These are phyloP conservation scores for Clohesyomyces aquaticus DNA, from an alignment of 495 filamentous ascomycete genomes.

Conservation along the genomic window DNA sequence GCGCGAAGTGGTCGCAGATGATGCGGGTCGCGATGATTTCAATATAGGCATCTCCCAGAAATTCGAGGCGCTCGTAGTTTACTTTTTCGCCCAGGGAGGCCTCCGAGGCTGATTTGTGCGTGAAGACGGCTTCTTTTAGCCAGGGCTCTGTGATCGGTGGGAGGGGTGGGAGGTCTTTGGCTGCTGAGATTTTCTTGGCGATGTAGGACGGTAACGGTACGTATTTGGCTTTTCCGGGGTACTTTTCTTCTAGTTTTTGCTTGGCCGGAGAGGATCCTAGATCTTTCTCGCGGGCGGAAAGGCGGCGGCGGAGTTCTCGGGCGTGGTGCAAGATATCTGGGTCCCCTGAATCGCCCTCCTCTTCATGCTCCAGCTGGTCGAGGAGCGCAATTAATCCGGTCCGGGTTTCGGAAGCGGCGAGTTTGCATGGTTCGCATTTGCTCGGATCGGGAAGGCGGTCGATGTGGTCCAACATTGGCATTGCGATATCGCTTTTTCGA, in stretches of 20 bases:
- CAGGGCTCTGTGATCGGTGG: conserved; percentile 61
- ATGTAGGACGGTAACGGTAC: conserved; percentile 22
- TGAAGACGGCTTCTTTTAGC: conserved; percentile 68
- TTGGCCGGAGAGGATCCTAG: background rate
- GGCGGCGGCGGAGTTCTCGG: conserved; percentile 8
- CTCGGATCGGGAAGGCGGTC: conserved; percentile 14
- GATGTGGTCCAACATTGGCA: conserved; percentile 5
- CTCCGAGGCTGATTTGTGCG: conserved; percentile 50
- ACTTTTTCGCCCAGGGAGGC: background rate
- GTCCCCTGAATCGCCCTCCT: conserved; percentile 9
- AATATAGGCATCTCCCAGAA: conserved; percentile 50
- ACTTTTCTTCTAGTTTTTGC: conserved; percentile 21
- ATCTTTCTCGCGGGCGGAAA: conserved; percentile 11
- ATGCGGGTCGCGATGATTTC: conserved; percentile 45
- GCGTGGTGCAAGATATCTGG: conserved; percentile 29
- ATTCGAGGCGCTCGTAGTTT: conserved; percentile 47
- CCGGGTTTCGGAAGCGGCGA: conserved; percentile 22
- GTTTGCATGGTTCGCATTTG: conserved; percentile 21
- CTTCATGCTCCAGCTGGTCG: conserved; percentile 22
- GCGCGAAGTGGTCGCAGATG: conserved; percentile 43
- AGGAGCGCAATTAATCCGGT: conserved; percentile 25
- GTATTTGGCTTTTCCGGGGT: background rate
- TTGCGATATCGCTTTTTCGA: background rate
- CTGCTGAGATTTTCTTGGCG: conserved; percentile 3
- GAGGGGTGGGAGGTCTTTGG: conserved; percentile 53